Evolutionary conservation across 225 moss, liverwort and hornwort genomes (phyloP), one percentile per base, ranked within the genome.

Genomic region (Lunularia cruciata): DNA sequence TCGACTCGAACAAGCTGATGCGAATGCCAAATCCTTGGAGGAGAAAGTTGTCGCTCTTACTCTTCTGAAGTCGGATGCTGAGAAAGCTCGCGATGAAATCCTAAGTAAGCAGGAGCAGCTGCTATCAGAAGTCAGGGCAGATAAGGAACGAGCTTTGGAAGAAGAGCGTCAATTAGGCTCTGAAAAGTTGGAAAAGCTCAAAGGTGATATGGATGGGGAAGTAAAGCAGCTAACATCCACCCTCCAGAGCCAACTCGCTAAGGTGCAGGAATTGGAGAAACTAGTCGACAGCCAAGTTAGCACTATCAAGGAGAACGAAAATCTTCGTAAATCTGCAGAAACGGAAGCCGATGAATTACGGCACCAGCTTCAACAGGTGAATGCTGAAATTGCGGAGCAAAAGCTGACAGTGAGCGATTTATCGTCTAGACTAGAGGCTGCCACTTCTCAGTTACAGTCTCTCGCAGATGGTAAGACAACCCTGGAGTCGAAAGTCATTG

Each of bases 181-280:
- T 25, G 75, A 78, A 43, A 63, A 37, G 33, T 59, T 78, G 67
- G 75, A 75, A 16, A 78, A 74, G 52, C 6, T 78, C 45, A 71
- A 68, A 55, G 30, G 8, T 54, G 82, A 83, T 20, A 75, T 70
- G 73, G 72, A 75, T 15, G 48, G 32, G 18, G 59, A 83, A 51
- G 51, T 83, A 26, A 42, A 64, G 34, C 62, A 78, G 19, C 63
- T 75, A 2, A 64, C 63, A 36, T 53, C 63, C 25, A 31, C 43
- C n/a, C 71, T 83, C 25, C 57, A 78, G 68, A 58, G 30, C 20
- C 74, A 70, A 40, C 63, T 60, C 26, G 42, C 45, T 4, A 67
- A 72, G 27, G 40, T 75, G 10, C 75, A 75, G 45, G 72, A 78
- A 31, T 39, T 73, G 67, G 68, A 75, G 38, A 70, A 75, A 72